A percentile compares a stretch with the other conserved stretches of the same genome.
Evolutionary conservation across 2,329 filamentous ascomycete species (phyloP).

Genomic region (Colletotrichum liaoningense): DNA sequence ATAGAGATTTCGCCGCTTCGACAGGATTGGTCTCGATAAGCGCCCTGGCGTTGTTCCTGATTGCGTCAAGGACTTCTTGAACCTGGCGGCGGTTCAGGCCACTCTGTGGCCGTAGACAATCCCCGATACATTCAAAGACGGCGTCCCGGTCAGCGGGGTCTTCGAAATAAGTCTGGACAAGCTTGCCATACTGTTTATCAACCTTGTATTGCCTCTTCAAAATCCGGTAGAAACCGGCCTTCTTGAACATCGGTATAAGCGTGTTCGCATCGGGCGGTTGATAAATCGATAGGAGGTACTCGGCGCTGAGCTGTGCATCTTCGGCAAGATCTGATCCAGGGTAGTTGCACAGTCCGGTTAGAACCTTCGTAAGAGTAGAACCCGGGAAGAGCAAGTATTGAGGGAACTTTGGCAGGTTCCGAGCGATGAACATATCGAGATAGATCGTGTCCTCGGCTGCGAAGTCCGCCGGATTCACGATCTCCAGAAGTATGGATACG

Average conservation of each 20-base stretch:
- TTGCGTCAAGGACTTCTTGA: constrained; percentile 75
- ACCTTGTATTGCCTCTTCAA: constrained; percentile 87
- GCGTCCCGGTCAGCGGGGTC: constrained; percentile 80
- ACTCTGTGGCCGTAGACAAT: constrained; percentile 76
- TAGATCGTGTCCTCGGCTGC: constrained; percentile 87
- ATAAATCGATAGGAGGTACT: constrained; percentile 94
- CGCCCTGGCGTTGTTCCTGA: constrained; percentile 73
- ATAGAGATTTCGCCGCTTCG: constrained; percentile 74
- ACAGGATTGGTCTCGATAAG: constrained; percentile 75
- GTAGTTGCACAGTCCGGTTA: constrained; percentile 86
- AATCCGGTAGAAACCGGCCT: constrained; percentile 89
- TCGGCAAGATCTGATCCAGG: constrained; percentile 84
- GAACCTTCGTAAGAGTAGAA: constrained; percentile 82
- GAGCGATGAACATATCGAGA: constrained; percentile 97
- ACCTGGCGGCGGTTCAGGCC: constrained; percentile 76
- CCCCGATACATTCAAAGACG: constrained; percentile 83
- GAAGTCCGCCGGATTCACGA: constrained; percentile 86
- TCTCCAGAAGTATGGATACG: constrained; percentile 88
- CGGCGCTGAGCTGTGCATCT: constrained; percentile 95
- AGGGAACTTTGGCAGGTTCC: constrained; percentile 95
- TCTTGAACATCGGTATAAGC: constrained; percentile 81
- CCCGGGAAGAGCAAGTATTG: constrained; percentile 94
- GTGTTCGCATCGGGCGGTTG: constrained; percentile 84
- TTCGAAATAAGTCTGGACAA: constrained; percentile 86
- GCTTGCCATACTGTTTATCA: constrained; percentile 82